These are phyloP conservation scores for Leucosporidium scottii DNA, from an alignment of 768 basidiomycete species.

Conservation along the genomic window DNA sequence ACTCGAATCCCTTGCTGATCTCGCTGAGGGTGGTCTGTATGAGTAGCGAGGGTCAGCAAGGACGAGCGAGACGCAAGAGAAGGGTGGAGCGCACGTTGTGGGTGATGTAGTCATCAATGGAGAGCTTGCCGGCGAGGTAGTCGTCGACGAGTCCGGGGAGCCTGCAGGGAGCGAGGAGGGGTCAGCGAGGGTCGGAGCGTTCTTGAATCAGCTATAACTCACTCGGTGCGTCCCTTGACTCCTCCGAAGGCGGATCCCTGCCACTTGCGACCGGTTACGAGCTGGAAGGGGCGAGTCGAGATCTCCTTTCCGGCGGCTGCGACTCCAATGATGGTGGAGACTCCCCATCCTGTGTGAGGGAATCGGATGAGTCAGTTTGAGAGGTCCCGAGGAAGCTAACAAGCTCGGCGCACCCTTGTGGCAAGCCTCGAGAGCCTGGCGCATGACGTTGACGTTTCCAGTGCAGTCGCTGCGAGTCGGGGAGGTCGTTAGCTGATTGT, in stretches of 20 bases:
- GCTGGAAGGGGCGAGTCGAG: constrained; percentile 70
- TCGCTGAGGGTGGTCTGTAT: constrained; percentile 86
- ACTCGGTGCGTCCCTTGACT: constrained; percentile 91
- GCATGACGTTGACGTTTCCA: constrained; percentile 58
- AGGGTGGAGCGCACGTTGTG: constrained; percentile 60
- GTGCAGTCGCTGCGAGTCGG: constrained; percentile 62
- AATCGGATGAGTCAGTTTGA: not conserved
- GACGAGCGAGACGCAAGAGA: not conserved
- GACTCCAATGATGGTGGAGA: constrained; percentile 90
- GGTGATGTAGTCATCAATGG: constrained; percentile 91
- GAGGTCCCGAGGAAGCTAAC: not conserved
- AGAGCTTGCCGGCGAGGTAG: constrained; percentile 71
- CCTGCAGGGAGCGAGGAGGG: not conserved
- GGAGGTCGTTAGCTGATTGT: too few species aligned
- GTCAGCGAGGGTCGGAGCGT: not conserved
- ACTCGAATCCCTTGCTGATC: constrained; percentile 71
- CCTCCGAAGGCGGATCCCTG: constrained; percentile 93
- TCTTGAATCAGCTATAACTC: not conserved
- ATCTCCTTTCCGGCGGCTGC: constrained; percentile 96
- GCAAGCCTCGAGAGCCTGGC: constrained; percentile 85
- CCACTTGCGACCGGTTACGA: constrained; percentile 86
- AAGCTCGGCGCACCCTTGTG: constrained; percentile 64
- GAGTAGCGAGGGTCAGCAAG: constrained; percentile 41
- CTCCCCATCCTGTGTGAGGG: constrained; percentile 59
- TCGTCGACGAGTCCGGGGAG: constrained; percentile 47